Evolutionary conservation across 1,284 basidiomycete species (phyloP).

Genomic region (Amylostereum areolatum): DNA sequence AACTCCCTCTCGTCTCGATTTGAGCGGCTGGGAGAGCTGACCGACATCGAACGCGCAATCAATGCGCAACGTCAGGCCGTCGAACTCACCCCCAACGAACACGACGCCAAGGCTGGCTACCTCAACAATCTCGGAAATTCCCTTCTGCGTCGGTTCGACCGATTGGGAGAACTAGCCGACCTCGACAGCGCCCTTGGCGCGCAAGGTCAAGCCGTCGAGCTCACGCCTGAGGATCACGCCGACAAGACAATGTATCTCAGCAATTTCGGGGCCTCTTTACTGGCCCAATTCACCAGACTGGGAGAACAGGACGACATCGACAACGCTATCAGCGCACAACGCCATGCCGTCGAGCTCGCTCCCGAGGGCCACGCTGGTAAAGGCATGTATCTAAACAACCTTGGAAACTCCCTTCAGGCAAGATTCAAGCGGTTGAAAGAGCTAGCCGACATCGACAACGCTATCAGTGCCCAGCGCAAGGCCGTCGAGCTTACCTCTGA

Average conservation of each 20-base stretch:
- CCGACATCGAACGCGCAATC: background rate
- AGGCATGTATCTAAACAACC: slow-evolving; percentile 13
- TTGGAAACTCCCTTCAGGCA: slow-evolving; percentile 22
- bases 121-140: background rate
- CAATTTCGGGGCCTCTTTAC: background rate
- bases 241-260: background rate
- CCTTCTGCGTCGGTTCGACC: background rate
- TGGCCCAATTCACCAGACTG: background rate
- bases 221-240: background rate
- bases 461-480: background rate
- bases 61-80: background rate
- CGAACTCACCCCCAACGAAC: background rate
- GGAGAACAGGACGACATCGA: background rate
- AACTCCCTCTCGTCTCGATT: background rate
- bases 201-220: background rate
- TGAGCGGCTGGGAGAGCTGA: background rate
- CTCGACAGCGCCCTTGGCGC: background rate
- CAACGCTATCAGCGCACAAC: background rate
- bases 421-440: slow-evolving; percentile 15
- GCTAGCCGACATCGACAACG: slow-evolving; percentile 18
- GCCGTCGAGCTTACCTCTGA: background rate
- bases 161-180: background rate
- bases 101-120: background rate
- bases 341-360: slow-evolving; percentile 1
- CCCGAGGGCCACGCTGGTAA: slow-evolving; percentile 2